phyloP scores from a whole-genome alignment of 169 alveolate species.

The Fabrea salina region DNA sequence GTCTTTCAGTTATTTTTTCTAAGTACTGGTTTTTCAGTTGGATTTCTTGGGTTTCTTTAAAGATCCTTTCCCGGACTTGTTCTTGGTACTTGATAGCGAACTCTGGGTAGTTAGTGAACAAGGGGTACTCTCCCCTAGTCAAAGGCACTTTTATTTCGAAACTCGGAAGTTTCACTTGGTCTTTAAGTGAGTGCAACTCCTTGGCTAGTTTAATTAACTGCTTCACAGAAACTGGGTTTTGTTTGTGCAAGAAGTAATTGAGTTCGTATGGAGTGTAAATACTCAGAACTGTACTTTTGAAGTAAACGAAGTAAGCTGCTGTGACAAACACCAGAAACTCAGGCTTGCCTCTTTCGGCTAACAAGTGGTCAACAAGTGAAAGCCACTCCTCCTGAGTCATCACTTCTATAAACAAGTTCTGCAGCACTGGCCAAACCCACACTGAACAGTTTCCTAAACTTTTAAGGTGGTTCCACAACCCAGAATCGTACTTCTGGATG shows the following conservation, averaged over 20 bases:
- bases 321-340: slow-evolving; percentile 36
- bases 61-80: background rate
- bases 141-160: slow-evolving; percentile 35
- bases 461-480: background rate
- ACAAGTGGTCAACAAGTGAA: slow-evolving; percentile 39
- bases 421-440: slow-evolving; percentile 55
- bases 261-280: slow-evolving; percentile 29
- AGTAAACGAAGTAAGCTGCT: slow-evolving; percentile 42
- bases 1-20: slow-evolving; percentile 20
- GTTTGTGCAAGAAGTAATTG: slow-evolving; percentile 20
- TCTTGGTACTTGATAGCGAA: background rate
- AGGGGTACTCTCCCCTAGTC: slow-evolving; percentile 37
- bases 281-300: slow-evolving; percentile 19
- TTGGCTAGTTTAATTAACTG: slow-evolving; percentile 21
- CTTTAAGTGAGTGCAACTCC: slow-evolving; percentile 27
- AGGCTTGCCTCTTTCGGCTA: slow-evolving; percentile 42
- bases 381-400: slow-evolving; percentile 43
- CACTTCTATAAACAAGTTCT: slow-evolving; percentile 45
- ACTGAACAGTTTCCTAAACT: background rate
- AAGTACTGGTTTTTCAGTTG: slow-evolving; percentile 14
- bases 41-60: slow-evolving; percentile 35
- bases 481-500: slow-evolving; percentile 12
- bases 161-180: slow-evolving; percentile 10
- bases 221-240: slow-evolving; percentile 28
- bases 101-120: slow-evolving; percentile 38